These are phyloP conservation scores for Rhamnella rubrinervis DNA, from an alignment of 331 rosid species.

Conservation along the genomic window DNA sequence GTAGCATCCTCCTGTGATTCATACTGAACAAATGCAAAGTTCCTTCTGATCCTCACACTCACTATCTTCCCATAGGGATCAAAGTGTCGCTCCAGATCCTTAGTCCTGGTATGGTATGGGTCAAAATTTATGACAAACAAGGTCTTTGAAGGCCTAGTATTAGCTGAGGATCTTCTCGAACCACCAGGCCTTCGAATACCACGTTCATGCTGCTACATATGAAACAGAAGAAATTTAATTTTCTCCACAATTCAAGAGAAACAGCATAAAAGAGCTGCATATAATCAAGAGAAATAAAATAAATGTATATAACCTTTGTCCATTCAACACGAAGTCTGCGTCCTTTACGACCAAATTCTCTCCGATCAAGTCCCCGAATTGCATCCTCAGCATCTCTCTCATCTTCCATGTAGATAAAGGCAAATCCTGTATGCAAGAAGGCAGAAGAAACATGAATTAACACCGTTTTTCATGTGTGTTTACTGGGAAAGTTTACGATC, in stretches of 20 bases:
- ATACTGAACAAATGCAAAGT: slow-evolving; percentile 95
- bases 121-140: slow-evolving; percentile 94
- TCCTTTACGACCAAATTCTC: slow-evolving; percentile 90
- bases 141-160: slow-evolving; percentile 80
- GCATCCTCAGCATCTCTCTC: slow-evolving; percentile 99
- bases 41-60: slow-evolving; percentile 90
- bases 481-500: slow-evolving; percentile 21
- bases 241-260: background rate
- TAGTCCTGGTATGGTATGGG: slow-evolving; percentile 82
- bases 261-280: background rate
- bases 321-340: slow-evolving; percentile 99
- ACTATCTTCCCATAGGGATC: slow-evolving; percentile 93
- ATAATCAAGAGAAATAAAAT: background rate
- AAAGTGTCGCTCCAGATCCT: slow-evolving; percentile 97
- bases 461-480: slow-evolving; percentile 2
- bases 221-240: slow-evolving; percentile 8
- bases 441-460: slow-evolving; percentile 22
- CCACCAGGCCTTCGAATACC: slow-evolving; percentile 80
- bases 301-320: slow-evolving; percentile 65
- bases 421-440: slow-evolving; percentile 63
- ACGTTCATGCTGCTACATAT: slow-evolving; percentile 71
- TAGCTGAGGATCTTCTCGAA: slow-evolving; percentile 72
- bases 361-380: slow-evolving; percentile 79
- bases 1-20: slow-evolving; percentile 92
- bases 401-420: slow-evolving; percentile 96